Evolutionary conservation across 495 filamentous ascomycete species (phyloP).

Genomic region (Baudoinia panamericana): DNA sequence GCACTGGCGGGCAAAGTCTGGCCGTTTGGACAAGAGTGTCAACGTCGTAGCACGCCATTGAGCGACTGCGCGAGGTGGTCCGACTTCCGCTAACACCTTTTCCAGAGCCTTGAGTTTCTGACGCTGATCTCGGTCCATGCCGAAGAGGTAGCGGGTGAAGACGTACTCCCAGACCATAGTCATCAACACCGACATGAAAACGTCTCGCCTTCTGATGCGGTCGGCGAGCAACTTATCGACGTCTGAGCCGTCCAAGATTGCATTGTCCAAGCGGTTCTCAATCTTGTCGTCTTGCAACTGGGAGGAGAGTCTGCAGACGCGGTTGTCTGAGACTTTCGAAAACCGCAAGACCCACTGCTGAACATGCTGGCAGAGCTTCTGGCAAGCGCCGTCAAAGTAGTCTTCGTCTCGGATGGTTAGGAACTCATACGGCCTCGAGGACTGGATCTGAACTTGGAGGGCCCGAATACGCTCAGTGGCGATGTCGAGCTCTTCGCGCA

Average conservation of each 20-base stretch:
- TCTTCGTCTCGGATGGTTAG: constrained; percentile 75
- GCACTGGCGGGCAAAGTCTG: constrained; percentile 60
- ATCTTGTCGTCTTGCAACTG: constrained; percentile 80
- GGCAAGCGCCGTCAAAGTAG: constrained; percentile 88
- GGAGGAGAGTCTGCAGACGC: constrained; percentile 62
- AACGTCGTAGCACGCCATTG: constrained; percentile 94
- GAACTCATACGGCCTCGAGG: constrained; percentile 48
- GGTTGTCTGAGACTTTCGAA: constrained; percentile 86
- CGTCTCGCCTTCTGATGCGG: constrained; percentile 70
- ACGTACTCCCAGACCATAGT: constrained; percentile 97
- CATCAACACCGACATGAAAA: constrained; percentile 96
- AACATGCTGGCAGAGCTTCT: constrained; percentile 82
- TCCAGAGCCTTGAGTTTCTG: constrained; percentile 92
- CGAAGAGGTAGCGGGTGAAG: constrained; percentile 94
- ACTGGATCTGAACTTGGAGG: constrained; percentile 72
- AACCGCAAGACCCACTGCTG: constrained; percentile 95
- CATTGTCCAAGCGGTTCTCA: constrained; percentile 83
- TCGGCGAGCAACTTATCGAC: constrained; percentile 75
- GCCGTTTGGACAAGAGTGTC: constrained; percentile 66
- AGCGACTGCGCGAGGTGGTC: constrained; percentile 62
- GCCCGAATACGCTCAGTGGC: constrained; percentile 65
- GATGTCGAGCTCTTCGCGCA: constrained; percentile 63
- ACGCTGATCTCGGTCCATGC: constrained; percentile 92
- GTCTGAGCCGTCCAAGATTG: constrained; percentile 83
- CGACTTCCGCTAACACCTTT: constrained; percentile 78